These are phyloP conservation scores for Dioszegia hungarica DNA, from an alignment of 768 basidiomycete species.

Conservation along the genomic window DNA sequence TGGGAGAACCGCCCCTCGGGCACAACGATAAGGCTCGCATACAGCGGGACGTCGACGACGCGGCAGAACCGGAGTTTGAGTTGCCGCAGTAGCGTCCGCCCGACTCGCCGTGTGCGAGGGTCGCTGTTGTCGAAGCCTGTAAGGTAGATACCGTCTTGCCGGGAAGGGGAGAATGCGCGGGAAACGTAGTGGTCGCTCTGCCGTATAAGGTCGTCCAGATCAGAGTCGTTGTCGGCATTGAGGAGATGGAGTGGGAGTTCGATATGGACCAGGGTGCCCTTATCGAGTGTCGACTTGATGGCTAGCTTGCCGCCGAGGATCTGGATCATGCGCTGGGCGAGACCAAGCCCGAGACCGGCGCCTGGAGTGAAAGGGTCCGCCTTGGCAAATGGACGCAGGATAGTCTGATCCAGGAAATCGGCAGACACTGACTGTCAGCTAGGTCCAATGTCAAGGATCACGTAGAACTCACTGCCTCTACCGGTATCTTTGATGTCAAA, in stretches of 20 bases:
- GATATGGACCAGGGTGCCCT: constrained; percentile 40
- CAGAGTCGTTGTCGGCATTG: constrained; percentile 32
- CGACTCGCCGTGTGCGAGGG: constrained; percentile 17
- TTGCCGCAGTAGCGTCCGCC: constrained; percentile 29
- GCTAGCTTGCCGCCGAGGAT: constrained; percentile 44
- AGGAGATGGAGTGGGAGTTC: constrained; percentile 38
- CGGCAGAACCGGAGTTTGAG: constrained; percentile 32
- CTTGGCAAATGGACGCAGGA: constrained; percentile 36
- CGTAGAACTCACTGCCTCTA: constrained; percentile 33
- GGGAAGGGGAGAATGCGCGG: neutral
- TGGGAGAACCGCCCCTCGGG: constrained; percentile 13
- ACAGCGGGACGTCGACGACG: constrained; percentile 23
- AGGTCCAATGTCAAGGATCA: neutral
- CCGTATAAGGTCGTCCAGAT: constrained; percentile 14
- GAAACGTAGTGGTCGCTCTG: constrained; percentile 7
- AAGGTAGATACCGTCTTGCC: neutral
- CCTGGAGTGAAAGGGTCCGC: constrained; percentile 40
- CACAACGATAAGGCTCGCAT: constrained; percentile 29
- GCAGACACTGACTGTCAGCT: constrained; percentile 19
- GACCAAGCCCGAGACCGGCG: constrained; percentile 38
- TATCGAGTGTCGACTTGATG: constrained; percentile 29
- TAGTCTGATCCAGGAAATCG: constrained; percentile 35
- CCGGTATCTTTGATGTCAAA: constrained; percentile 45
- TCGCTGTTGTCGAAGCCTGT: constrained; percentile 10
- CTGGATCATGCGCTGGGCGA: constrained; percentile 44